These are phyloP conservation scores for Monosporozyma aerobia DNA, from an alignment of 805 yeast species.

Conservation along the genomic window DNA sequence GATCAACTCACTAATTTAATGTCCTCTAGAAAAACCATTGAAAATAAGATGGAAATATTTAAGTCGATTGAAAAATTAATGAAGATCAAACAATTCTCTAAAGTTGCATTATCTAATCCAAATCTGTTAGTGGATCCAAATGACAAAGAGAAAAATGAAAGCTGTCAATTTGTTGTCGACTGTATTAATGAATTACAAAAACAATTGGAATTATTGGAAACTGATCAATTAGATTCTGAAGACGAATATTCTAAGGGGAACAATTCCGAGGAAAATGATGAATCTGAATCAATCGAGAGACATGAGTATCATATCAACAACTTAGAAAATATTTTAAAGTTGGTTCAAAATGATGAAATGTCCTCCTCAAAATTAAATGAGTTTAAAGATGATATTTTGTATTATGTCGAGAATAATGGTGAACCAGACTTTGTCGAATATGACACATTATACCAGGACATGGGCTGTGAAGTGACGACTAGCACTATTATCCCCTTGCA, in stretches of 20 bases:
- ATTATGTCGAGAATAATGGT: slow-evolving; percentile 88
- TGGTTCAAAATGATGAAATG: slow-evolving; percentile 70
- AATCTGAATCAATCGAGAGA: slow-evolving; percentile 47
- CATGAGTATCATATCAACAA: slow-evolving; percentile 71
- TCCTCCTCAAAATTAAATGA: slow-evolving; percentile 69
- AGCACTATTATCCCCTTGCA: background rate
- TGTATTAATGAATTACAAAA: slow-evolving; percentile 71
- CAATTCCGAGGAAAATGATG: background rate
- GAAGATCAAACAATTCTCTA: slow-evolving; percentile 89
- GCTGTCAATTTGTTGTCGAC: slow-evolving; percentile 52
- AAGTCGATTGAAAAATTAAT: slow-evolving; percentile 88
- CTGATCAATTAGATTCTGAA: slow-evolving; percentile 39
- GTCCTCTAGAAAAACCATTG: slow-evolving; percentile 66
- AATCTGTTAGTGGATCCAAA: slow-evolving; percentile 59
- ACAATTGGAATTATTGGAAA: slow-evolving; percentile 73
- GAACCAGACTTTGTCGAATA: slow-evolving; percentile 91
- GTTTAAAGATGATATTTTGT: slow-evolving; percentile 80
- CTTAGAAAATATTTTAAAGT: slow-evolving; percentile 67
- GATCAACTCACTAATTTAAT: slow-evolving; percentile 46
- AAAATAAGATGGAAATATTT: slow-evolving; percentile 86
- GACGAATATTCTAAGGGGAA: slow-evolving; percentile 21
- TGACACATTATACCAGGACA: slow-evolving; percentile 82
- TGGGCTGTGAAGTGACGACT: slow-evolving; percentile 38
- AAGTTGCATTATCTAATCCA: slow-evolving; percentile 78
- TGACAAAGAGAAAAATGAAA: slow-evolving; percentile 71